Evolutionary conservation across 371 early-diverging fungal genomes (phyloP), one percentile per base, ranked within the genome.

Genomic region (Parasitella parasitica): DNA sequence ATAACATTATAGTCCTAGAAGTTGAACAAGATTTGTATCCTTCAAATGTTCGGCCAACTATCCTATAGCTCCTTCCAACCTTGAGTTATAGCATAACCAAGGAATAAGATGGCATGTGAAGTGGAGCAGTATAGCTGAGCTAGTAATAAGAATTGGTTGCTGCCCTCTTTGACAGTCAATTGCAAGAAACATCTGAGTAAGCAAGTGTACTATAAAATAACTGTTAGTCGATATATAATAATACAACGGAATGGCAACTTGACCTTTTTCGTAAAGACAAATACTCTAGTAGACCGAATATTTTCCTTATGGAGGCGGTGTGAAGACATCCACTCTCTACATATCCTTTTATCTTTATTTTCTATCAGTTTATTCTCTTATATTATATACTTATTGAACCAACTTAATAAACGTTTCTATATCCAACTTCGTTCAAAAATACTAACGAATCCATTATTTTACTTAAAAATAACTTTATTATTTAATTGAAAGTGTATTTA

Each of bases 241-340:
- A 54, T 37, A 54, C 36, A 37, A 4, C 24, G 54, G 37, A 20
- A 54, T 54, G 37, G 24, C 24, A 9, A 20, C 37, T 54, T 54
- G 37, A 54, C 37, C 54, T 36, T 54, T 54, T 54, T 52, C 37
- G 20, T 54, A 37, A 54, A 6, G 37, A 54, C 54, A 54, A 54
- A 54, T 35, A 54, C 35, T 35, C 37, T 37, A 54, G 37, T 54
- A 54, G 37, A 54, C n/a, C n/a, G n/a, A n/a, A n/a, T n/a, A n/a
- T n/a, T n/a, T n/a, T n/a, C n/a, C n/a, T n/a, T n/a, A n/a, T n/a
- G n/a, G n/a, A n/a, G n/a, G n/a, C n/a, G n/a, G n/a, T n/a, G n/a
- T n/a, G n/a, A n/a, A n/a, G n/a, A n/a, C n/a, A n/a, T n/a, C n/a
- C n/a, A n/a, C n/a, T n/a, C n/a, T n/a, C n/a, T n/a, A n/a, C n/a